phyloP scores from a whole-genome alignment of 805 yeast species.

The Zygotorulaspora chibaensis region DNA sequence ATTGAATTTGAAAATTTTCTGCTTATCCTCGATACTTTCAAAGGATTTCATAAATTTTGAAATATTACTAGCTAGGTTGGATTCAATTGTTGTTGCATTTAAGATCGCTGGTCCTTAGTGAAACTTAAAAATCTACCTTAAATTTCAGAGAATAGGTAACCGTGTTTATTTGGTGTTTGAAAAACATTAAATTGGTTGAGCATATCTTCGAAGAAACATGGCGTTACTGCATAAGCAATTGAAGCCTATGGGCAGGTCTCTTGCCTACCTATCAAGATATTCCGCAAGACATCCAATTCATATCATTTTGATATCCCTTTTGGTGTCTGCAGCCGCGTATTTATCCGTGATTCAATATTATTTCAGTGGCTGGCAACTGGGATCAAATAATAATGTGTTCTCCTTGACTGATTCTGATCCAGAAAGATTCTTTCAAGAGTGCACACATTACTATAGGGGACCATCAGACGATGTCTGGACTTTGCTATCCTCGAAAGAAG shows the following conservation, averaged over 20 bases:
- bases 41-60: neutral
- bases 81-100: too few relatives aligned
- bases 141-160: too few relatives aligned
- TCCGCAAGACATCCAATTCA: conserved; percentile 88
- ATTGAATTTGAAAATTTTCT: neutral
- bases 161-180: neutral
- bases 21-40: conserved; percentile 10
- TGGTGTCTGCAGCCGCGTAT: conserved; percentile 77
- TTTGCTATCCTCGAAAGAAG: conserved; percentile 19
- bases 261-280: conserved; percentile 47
- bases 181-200: neutral
- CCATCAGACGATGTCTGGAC: conserved; percentile 21
- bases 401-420: conserved; percentile 17
- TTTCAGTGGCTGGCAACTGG: conserved; percentile 40
- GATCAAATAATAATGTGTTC: conserved; percentile 19
- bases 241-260: conserved; percentile 30
- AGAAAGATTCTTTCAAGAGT: conserved; percentile 22
- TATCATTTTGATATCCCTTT: conserved; percentile 64
- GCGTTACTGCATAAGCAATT: conserved; percentile 32
- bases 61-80: neutral
- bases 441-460: conserved; percentile 27
- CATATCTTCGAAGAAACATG: conserved; percentile 14
- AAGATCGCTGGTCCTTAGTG: neutral
- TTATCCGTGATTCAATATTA: conserved; percentile 68
- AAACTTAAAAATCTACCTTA: neutral